Conservation (phyloP, 352 stramenopile genomes). For the Peronosclerospora sorghi region DNA sequence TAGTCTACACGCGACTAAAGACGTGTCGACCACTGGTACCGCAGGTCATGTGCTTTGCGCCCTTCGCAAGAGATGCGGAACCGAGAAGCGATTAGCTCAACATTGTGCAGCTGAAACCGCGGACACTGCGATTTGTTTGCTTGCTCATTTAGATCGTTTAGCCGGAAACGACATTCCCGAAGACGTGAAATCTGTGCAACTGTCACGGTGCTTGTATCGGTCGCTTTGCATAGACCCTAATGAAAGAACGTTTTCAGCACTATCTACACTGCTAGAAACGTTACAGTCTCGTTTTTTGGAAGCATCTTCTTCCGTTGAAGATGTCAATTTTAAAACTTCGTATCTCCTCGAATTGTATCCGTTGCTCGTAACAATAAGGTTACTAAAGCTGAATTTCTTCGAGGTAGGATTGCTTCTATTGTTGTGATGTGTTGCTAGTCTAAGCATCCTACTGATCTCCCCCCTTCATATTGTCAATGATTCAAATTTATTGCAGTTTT, state of each 20-base stretch:
- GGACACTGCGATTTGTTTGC: constrained; percentile 60
- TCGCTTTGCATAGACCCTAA: constrained; percentile 76
- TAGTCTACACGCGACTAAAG: constrained; percentile 34
- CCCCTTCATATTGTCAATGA: not conserved
- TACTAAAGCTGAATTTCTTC: constrained; percentile 84
- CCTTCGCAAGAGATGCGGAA: constrained; percentile 37
- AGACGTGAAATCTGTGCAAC: constrained; percentile 65
- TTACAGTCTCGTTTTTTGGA: constrained; percentile 23
- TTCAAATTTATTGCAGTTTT: constrained; percentile 29
- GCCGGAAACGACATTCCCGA: constrained; percentile 59
- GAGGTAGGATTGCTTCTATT: constrained; percentile 36
- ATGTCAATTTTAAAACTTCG: constrained; percentile 4
- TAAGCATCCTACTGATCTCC: not conserved
- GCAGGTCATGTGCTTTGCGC: constrained; percentile 34
- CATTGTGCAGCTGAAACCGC: constrained; percentile 37
- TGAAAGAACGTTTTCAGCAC: constrained; percentile 51
- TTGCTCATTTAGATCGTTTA: constrained; percentile 72
- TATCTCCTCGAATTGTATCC: constrained; percentile 57
- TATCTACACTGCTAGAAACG: constrained; percentile 42
- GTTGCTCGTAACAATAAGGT: constrained; percentile 50
- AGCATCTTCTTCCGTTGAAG: constrained; percentile 2
- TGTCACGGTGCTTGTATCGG: constrained; percentile 65
- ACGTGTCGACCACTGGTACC: constrained; percentile 43
- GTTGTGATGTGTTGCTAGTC: not conserved
- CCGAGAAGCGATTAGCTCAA: constrained; percentile 18